These are phyloP conservation scores for Emydomyces testavorans DNA, from an alignment of 2,329 filamentous ascomycete species.

Conservation along the genomic window DNA sequence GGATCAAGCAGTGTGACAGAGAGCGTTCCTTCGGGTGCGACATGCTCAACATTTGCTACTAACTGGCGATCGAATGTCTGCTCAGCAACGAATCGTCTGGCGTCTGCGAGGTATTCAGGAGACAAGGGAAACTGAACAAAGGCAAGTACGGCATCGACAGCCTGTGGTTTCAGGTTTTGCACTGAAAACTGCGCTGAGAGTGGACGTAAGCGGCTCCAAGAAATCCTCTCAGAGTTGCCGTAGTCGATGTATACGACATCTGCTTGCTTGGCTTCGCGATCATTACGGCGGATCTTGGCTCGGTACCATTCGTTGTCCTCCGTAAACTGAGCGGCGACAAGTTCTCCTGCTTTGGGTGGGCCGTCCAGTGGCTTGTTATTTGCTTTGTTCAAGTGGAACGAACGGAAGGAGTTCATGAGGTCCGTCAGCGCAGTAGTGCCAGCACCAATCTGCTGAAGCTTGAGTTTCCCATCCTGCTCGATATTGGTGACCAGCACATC, in stretches of 20 bases:
- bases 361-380: conserved; percentile 63
- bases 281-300: conserved; percentile 79
- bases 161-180: conserved; percentile 76
- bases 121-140: conserved; percentile 79
- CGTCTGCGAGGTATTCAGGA: conserved; percentile 71
- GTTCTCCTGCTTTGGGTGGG: conserved; percentile 80
- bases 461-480: conserved; percentile 68
- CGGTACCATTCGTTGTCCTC: conserved; percentile 92
- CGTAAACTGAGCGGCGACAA: conserved; percentile 81
- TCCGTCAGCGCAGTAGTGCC: conserved; percentile 75
- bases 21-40: conserved; percentile 67
- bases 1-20: conserved; percentile 84
- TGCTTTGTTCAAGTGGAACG: conserved; percentile 74
- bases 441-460: conserved; percentile 80
- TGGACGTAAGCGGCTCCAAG: conserved; percentile 75
- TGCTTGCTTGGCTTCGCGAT: conserved; percentile 75
- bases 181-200: conserved; percentile 66
- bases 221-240: conserved; percentile 80
- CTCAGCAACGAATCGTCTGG: conserved; percentile 62
- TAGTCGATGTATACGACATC: conserved; percentile 95
- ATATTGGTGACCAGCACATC: conserved; percentile 89
- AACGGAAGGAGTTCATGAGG: conserved; percentile 81
- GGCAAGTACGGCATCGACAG: conserved; percentile 72
- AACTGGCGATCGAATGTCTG: conserved; percentile 63
- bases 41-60: conserved; percentile 81